Evolutionary conservation across 352 stramenopile genomes (phyloP), one percentile per base, ranked within the genome.

Genomic region (Phytophthora melonis): DNA sequence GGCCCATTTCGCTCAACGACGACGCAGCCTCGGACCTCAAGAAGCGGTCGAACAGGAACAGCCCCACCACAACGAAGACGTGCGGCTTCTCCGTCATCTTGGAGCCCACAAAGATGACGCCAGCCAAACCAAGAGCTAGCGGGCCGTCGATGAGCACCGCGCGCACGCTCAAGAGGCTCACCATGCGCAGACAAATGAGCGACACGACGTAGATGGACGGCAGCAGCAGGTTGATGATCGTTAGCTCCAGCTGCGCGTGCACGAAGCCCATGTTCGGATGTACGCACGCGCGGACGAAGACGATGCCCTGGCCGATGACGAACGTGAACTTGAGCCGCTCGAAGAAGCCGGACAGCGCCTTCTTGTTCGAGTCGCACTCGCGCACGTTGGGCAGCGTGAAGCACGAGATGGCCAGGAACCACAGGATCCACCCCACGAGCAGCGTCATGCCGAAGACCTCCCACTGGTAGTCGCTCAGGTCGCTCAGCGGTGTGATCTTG

Each of bases 121-220:
- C 86, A 7, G 82, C 86, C 2, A 89, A 30, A 0, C 27, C 57
- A 9, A 94, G 64, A 19, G 88, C 88, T 6, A 95, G 54, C 14
- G 89, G 89, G 0, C 76, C 83, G 14, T 76, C 86, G 10, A 91
- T 72, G 3, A 79, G 62, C 21, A 94, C 45, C 14, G 83, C 81
- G 16, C 72, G 83, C 10, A 74, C 21, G 25, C 78, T 94, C 39
- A 92, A 59, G 7, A 93, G 63, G 18, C 80, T 87, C 16, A 93
- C 78, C 77, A 94, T 89, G 54, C 88, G 84, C 21, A 96, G 75
- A 53, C 89, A 77, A 39, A 96, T 91, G 19, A 96, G 82, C 53
- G 88, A 94, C 14, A 96, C 79, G 10, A 96, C 89, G 68, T 96
- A 96, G 69, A 96, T 94, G 14, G 89, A 93, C 32, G 89, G 89